Percentiles rank a stretch among this genome's conserved stretches.
These are phyloP conservation scores for Penicillium salamii DNA, from an alignment of 495 filamentous ascomycete species.

Conservation along the genomic window DNA sequence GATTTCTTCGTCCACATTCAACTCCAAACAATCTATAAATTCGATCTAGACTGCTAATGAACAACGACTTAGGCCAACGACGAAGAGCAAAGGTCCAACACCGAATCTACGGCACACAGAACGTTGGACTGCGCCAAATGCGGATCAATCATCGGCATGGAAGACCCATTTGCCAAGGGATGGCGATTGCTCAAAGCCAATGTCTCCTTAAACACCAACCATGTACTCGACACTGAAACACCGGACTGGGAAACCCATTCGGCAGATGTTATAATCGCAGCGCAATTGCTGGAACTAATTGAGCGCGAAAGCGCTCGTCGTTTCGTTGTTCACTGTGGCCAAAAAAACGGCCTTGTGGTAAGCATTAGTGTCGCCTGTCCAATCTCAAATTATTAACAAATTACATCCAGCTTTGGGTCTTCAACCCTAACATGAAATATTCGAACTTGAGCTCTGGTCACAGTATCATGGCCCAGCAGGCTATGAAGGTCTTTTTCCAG, in stretches of 20 bases:
- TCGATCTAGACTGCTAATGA: slow-evolving; percentile 16
- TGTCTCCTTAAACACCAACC: slow-evolving; percentile 26
- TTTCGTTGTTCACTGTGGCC: slow-evolving; percentile 45
- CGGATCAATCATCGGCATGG: slow-evolving; percentile 38
- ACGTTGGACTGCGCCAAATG: slow-evolving; percentile 42
- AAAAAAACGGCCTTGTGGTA: slow-evolving; percentile 42
- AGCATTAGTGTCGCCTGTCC: not conserved
- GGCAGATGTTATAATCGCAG: slow-evolving; percentile 50
- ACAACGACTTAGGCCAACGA: slow-evolving; percentile 18
- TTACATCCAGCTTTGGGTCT: slow-evolving; percentile 60
- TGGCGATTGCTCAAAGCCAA: slow-evolving; percentile 53
- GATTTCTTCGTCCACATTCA: slow-evolving; percentile 1
- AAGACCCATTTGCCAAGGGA: slow-evolving; percentile 40
- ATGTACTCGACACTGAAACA: not conserved
- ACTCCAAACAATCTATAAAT: not conserved
- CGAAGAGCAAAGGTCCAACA: slow-evolving; percentile 9
- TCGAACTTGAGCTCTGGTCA: slow-evolving; percentile 44
- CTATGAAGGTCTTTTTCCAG: slow-evolving; percentile 67
- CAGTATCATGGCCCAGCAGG: slow-evolving; percentile 40
- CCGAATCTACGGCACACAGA: slow-evolving; percentile 7
- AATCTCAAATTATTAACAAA: slow-evolving; percentile 22
- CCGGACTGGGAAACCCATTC: slow-evolving; percentile 34
- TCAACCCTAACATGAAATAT: slow-evolving; percentile 67
- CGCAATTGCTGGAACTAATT: slow-evolving; percentile 50
- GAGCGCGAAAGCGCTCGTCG: slow-evolving; percentile 46